Base-by-base conservation (phyloP, 208 protist genomes). In the Trypanosoma lewisi region DNA sequence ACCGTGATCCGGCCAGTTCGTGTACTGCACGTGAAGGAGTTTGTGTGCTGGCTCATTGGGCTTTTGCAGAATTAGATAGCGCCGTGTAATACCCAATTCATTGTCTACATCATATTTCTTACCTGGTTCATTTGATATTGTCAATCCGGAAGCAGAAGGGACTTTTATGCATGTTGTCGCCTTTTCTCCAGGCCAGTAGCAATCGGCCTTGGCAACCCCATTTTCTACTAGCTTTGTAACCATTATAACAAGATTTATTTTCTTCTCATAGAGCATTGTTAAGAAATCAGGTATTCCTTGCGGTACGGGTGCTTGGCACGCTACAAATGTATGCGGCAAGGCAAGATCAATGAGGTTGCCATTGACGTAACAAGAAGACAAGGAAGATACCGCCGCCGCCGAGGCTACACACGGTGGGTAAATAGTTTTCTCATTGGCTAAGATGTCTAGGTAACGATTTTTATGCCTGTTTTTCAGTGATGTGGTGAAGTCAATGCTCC, bases 1-100 rank as follows among this genome's bases (percentile, higher is more conserved):
- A n/a, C 85, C 85, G 49, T 84, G 85, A 68, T 95, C 88, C 0
- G 88, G 88, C 85, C 88, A 95, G 23, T 82, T 85, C 5, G 74
- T 77, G 60, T 95, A 95, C 81, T 95, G 88, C 42, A 92, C 66
- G 56, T 89, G 79, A 7, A 68, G 39, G 17, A 95, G 30, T 53
- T 70, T 76, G 59, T 85, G 81, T 19, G 48, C 23, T 19, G 39
- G n/a, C 34, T 63, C 48, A 63, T 63, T 52, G 17, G 48, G 27
- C 11, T 23, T 7, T 39, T 74, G 53, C 25, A 83, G 17, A 39
- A 66, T 54, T 28, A 83, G 42, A 7, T 54, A 49, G 30, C 77
- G 77, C 4, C 61, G 60, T 4, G 55, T 75, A 16, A 80, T 57
- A 0, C 65, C 9, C 25, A 80, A 65, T 11, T 44, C 47, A 1